These are phyloP conservation scores for Kokia cookei DNA, from an alignment of 441 rosid genomes.

Conservation along the genomic window DNA sequence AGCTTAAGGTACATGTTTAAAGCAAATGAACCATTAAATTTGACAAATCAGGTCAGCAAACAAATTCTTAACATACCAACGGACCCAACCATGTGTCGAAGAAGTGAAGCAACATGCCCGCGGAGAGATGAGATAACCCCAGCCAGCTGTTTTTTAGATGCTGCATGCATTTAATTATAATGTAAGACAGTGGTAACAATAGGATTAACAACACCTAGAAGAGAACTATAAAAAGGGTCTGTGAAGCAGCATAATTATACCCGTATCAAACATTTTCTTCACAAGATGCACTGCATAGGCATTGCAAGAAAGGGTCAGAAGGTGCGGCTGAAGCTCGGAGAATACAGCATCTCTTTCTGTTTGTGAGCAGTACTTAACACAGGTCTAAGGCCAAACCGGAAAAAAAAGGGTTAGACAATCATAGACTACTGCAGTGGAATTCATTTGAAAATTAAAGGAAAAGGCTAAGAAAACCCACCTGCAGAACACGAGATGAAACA, in stretches of 20 bases:
- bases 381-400: slow-evolving; percentile 39
- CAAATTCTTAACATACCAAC: slow-evolving; percentile 48
- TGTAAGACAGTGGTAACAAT: not conserved
- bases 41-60: not conserved
- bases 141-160: slow-evolving; percentile 69
- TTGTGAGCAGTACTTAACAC: slow-evolving; percentile 73
- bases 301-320: slow-evolving; percentile 61
- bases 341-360: slow-evolving; percentile 68
- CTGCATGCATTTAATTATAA: slow-evolving; percentile 30
- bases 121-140: slow-evolving; percentile 67
- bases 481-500: slow-evolving; percentile 89
- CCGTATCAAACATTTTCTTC: slow-evolving; percentile 78
- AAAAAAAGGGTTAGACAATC: slow-evolving; percentile 1
- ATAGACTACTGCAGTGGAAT: not conserved
- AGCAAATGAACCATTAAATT: not conserved
- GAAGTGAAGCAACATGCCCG: slow-evolving; percentile 80
- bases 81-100: slow-evolving; percentile 91
- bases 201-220: not conserved
- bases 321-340: slow-evolving; percentile 76
- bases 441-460: not conserved
- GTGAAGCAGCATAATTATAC: slow-evolving; percentile 32
- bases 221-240: not conserved
- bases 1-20: not conserved
- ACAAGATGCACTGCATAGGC: slow-evolving; percentile 70
- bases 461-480: slow-evolving; percentile 36